Evolutionary conservation across 2,329 filamentous ascomycete genomes (phyloP).

Genomic region (Aspergillus oerlinghausenensis): DNA sequence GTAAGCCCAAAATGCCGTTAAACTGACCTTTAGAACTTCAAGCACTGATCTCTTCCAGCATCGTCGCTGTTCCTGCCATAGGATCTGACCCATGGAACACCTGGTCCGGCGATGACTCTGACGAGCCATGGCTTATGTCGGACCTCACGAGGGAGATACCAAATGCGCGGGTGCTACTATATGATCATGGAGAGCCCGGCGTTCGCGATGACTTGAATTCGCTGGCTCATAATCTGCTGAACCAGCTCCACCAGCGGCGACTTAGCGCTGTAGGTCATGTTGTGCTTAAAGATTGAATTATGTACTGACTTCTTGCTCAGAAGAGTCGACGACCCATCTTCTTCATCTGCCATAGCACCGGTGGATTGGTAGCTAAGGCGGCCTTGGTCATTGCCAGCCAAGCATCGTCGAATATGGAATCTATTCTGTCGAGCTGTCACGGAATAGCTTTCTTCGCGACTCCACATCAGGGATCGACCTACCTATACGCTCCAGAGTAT

Average conservation of each 20-base stretch:
- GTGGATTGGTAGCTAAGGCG: slow-evolving; percentile 57
- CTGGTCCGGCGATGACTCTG: slow-evolving; percentile 21
- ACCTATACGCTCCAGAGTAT: slow-evolving; percentile 56
- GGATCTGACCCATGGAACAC: slow-evolving; percentile 27
- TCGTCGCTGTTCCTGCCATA: slow-evolving; percentile 33
- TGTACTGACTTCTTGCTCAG: slow-evolving; percentile 6
- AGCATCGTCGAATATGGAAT: slow-evolving; percentile 20
- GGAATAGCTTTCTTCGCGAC: slow-evolving; percentile 60
- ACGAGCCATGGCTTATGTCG: slow-evolving; percentile 23
- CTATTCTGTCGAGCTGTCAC: slow-evolving; percentile 54
- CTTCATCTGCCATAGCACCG: slow-evolving; percentile 59
- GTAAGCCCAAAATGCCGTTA: slow-evolving; percentile 14
- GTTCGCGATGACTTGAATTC: slow-evolving; percentile 24
- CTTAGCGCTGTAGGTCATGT: slow-evolving; percentile 8
- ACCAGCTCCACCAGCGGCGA: slow-evolving; percentile 19
- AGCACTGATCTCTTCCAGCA: slow-evolving; percentile 15
- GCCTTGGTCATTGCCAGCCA: slow-evolving; percentile 42
- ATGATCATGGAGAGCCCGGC: slow-evolving; percentile 24
- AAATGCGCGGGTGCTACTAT: slow-evolving; percentile 24
- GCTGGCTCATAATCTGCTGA: slow-evolving; percentile 22
- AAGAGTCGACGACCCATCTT: slow-evolving; percentile 48
- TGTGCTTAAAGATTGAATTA: slow-evolving; percentile 4
- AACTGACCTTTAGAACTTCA: background rate
- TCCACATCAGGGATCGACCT: slow-evolving; percentile 60
- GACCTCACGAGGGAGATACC: slow-evolving; percentile 18